Evolutionary conservation across 768 basidiomycete species (phyloP).

Genomic region (Cyclocybe cylindracea): DNA sequence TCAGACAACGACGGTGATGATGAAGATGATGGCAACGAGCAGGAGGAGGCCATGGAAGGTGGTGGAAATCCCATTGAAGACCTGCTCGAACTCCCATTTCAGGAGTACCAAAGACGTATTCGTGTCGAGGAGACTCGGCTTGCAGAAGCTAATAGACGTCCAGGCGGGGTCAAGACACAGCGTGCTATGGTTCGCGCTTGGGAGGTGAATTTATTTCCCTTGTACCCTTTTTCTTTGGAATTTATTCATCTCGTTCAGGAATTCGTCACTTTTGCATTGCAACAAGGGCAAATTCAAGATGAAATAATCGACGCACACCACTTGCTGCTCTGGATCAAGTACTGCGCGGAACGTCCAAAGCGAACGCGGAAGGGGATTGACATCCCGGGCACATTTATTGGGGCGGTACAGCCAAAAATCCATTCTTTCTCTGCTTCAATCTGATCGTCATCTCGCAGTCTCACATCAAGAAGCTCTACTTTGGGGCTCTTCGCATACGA

Average conservation of each 20-base stretch:
- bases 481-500: slow-evolving; percentile 27
- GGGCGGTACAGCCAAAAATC: slow-evolving; percentile 23
- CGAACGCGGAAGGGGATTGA: slow-evolving; percentile 13
- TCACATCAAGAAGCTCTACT: slow-evolving; percentile 31
- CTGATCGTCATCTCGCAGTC: slow-evolving; percentile 16
- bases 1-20: too few species aligned
- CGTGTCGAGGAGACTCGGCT: slow-evolving; percentile 18
- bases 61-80: too few species aligned
- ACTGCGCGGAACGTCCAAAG: slow-evolving; percentile 25
- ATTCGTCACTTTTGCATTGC: background rate
- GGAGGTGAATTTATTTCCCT: slow-evolving; percentile 17
- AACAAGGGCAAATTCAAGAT: slow-evolving; percentile 18
- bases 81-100: too few species aligned
- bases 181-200: slow-evolving; percentile 19
- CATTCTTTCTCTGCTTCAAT: background rate
- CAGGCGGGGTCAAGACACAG: slow-evolving; percentile 26
- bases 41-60: too few species aligned
- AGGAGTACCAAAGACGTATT: slow-evolving; percentile 11
- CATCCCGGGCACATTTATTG: slow-evolving; percentile 27
- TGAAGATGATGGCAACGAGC: too few species aligned
- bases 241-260: background rate
- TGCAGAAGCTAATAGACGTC: slow-evolving; percentile 21
- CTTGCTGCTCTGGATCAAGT: slow-evolving; percentile 25
- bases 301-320: slow-evolving; percentile 29
- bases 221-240: background rate